Evolutionary conservation across 495 filamentous ascomycete genomes (phyloP).

Genomic region (Hypoxylon fragiforme): DNA sequence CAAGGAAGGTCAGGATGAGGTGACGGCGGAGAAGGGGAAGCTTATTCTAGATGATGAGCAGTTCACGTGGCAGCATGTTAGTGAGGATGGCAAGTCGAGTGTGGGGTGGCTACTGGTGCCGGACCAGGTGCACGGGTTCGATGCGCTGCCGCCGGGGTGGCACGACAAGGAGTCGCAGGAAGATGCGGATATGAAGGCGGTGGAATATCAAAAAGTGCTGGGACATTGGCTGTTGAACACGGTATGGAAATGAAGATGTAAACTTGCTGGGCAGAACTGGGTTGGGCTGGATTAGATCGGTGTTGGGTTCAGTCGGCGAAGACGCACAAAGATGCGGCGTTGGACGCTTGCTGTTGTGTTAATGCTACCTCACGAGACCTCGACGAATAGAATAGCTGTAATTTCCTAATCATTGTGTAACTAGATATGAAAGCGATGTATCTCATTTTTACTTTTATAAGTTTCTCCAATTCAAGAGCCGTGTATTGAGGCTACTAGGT

Average conservation of each 20-base stretch:
- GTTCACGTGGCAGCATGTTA: constrained; percentile 40
- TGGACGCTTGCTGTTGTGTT: too few species aligned
- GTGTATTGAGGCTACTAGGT: too few species aligned
- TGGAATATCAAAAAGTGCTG: constrained; percentile 34
- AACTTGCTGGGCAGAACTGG: too few species aligned
- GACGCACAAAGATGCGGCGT: too few species aligned
- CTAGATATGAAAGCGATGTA: too few species aligned
- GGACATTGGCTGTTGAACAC: constrained; percentile 39
- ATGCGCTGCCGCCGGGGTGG: constrained; percentile 16
- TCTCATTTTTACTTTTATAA: too few species aligned
- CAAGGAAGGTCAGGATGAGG: constrained; percentile 27
- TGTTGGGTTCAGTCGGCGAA: too few species aligned
- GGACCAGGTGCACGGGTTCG: constrained; percentile 46
- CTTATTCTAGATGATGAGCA: constrained; percentile 39
- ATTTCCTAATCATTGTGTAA: too few species aligned
- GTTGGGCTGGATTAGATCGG: too few species aligned
- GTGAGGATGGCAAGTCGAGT: constrained; percentile 25
- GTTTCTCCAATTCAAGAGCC: too few species aligned
- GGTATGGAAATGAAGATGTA: constrained; percentile 37
- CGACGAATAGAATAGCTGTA: too few species aligned
- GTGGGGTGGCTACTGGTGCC: constrained; percentile 47
- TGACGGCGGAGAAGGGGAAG: constrained; percentile 19
- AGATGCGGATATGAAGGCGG: constrained; percentile 41
- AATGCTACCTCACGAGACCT: too few species aligned
- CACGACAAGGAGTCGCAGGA: constrained; percentile 30